Evolutionary conservation across 805 yeast genomes (phyloP).

Genomic region (Nakazawaea anatomiae): DNA sequence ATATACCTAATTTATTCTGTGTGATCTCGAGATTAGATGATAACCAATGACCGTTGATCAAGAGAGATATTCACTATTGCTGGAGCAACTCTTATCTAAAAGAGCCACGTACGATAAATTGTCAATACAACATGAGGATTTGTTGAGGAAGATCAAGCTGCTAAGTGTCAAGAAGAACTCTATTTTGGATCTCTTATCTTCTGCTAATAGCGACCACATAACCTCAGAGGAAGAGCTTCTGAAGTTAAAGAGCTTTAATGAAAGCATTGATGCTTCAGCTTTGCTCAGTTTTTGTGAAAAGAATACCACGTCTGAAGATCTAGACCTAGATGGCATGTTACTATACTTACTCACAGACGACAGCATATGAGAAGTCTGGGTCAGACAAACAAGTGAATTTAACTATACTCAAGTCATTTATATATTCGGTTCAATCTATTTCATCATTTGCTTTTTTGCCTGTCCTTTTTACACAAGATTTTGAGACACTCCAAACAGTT

Average conservation of each 20-base stretch:
- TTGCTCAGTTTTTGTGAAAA: not conserved
- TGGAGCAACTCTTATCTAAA: not conserved
- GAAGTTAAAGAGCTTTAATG: not conserved
- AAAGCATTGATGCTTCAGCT: not conserved
- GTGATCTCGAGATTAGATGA: not conserved
- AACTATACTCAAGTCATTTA: not conserved
- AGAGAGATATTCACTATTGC: not conserved
- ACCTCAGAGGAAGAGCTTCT: not conserved
- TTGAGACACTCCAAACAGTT: slow-evolving; percentile 50
- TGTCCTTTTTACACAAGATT: slow-evolving; percentile 39
- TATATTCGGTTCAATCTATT: not conserved
- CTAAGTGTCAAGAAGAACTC: slow-evolving; percentile 2
- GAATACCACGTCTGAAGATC: not conserved
- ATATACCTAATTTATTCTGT: too few relatives aligned
- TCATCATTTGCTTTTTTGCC: slow-evolving; percentile 19
- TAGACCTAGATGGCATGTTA: slow-evolving; percentile 1
- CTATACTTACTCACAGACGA: not conserved
- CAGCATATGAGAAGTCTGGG: not conserved
- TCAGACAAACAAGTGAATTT: too few relatives aligned
- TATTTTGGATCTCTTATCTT: slow-evolving; percentile 2
- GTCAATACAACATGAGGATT: not conserved
- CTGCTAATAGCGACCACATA: not conserved
- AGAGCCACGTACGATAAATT: not conserved
- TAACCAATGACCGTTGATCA: not conserved
- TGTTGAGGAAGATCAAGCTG: not conserved